These are phyloP conservation scores for Globisporangium polare DNA, from an alignment of 352 stramenopile genomes.

Conservation along the genomic window DNA sequence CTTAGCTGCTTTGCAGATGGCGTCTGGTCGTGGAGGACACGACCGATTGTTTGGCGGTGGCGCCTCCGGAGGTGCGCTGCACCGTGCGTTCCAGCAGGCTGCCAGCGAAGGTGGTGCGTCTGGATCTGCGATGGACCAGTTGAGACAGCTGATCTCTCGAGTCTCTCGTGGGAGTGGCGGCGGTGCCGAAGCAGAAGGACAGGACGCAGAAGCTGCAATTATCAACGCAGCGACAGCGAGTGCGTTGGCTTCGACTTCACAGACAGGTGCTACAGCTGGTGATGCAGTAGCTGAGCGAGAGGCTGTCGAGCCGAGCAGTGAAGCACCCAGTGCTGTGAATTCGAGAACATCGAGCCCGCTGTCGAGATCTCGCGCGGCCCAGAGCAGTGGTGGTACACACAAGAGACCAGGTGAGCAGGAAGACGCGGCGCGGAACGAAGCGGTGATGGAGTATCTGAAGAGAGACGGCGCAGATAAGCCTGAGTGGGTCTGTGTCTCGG, in stretches of 20 bases:
- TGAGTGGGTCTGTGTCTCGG: constrained; percentile 29
- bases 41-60: constrained; percentile 17
- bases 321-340: constrained; percentile 1
- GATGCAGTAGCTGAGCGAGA: background rate
- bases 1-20: constrained; percentile 53
- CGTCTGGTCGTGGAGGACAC: constrained; percentile 17
- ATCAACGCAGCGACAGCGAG: background rate
- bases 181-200: background rate
- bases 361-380: background rate
- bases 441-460: constrained; percentile 21
- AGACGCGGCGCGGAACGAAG: constrained; percentile 9
- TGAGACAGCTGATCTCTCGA: constrained; percentile 48
- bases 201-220: background rate
- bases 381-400: background rate
- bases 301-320: background rate
- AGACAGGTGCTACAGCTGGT: background rate
- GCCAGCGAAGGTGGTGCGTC: constrained; percentile 17
- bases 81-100: constrained; percentile 43
- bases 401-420: constrained; percentile 4
- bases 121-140: constrained; percentile 43
- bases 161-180: constrained; percentile 13
- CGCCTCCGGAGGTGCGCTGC: constrained; percentile 9
- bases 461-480: constrained; percentile 21
- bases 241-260: background rate
- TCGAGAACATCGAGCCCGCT: constrained; percentile 16